Base-by-base conservation (phyloP, 805 yeast species). In the Metschnikowia cerradonensis region DNA sequence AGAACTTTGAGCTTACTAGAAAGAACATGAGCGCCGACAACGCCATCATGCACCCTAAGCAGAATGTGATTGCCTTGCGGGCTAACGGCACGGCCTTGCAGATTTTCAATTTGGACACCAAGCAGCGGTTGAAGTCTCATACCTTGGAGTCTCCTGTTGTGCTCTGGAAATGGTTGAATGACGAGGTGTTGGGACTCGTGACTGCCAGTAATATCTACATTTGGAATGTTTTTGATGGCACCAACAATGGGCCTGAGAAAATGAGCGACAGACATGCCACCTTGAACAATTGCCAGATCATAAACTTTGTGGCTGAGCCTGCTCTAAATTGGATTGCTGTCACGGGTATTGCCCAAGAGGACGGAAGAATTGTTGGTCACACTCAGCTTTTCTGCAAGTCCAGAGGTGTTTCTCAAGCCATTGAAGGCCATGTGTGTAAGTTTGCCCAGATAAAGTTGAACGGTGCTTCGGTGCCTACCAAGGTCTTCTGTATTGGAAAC, bases 1-100 rank as follows among this genome's bases (percentile, higher is more conserved):
- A 88, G 65, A 83, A 83, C 73, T 88, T 88, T 70, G 80, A 82
- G 60, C 82, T 91, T 53, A 86, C 88, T 20, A 84, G 95, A 65
- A 92, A 94, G 71, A 87, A 88, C 68, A 94, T 94, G 96, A 80
- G 88, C 50, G 99, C 99, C 41, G 99, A 94, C 71, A 88, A 90
- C 55, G 98, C 97, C 46, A 94, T 94, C 66, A 84, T 94, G 94
- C 95, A 90, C 70, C 98, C 99, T 33, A 65, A 72, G n/a, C 83
- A 86, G 68, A 83, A 86, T 70, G 90, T 91, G 56, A 90, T 94
- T 61, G 90, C 97, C 14, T 81, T 94, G 58, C 82, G 98, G 66
- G 98, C 98, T 40, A 94, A 90, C 65, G 97, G 97, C 59, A 90
- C 97, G 45, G 91, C 97, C 37, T 80, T 94, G 54, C 99, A 90